phyloP scores from a whole-genome alignment of 345 rosid genomes.

The Turritis glabra region DNA sequence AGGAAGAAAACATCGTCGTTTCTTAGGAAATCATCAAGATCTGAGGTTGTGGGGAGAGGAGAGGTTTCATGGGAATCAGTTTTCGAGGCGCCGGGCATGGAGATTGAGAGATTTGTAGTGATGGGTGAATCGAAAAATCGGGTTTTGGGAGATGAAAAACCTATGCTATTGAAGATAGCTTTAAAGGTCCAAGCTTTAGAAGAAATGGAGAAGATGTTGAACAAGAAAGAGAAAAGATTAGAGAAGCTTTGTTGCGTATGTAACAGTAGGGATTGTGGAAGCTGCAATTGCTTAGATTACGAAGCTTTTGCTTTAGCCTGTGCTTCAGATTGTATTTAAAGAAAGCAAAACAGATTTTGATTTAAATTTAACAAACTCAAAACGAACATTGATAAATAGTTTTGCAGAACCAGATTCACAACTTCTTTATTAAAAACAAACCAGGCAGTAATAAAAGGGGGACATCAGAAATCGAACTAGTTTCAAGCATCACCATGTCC shows the following conservation, averaged over 20 bases:
- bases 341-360: slow-evolving; percentile 5
- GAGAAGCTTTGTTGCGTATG: slow-evolving; percentile 27
- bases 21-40: slow-evolving; percentile 45
- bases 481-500: slow-evolving; percentile 56
- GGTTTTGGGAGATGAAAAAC: slow-evolving; percentile 1
- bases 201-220: slow-evolving; percentile 28
- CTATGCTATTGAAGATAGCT: slow-evolving; percentile 33
- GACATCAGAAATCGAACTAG: background rate
- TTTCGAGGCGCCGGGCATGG: slow-evolving; percentile 27
- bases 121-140: slow-evolving; percentile 7
- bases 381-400: slow-evolving; percentile 11
- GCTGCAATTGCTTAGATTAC: slow-evolving; percentile 27
- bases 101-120: slow-evolving; percentile 32
- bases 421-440: slow-evolving; percentile 27
- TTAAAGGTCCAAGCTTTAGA: slow-evolving; percentile 29
- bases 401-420: slow-evolving; percentile 29
- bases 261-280: slow-evolving; percentile 29
- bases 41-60: slow-evolving; percentile 60
- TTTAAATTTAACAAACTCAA: slow-evolving; percentile 43
- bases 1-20: slow-evolving; percentile 42
- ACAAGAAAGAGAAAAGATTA: slow-evolving; percentile 30
- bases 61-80: slow-evolving; percentile 44
- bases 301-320: slow-evolving; percentile 40
- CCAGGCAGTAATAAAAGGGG: background rate
- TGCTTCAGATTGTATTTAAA: slow-evolving; percentile 29